Base-by-base conservation (phyloP, 148 eudicot species). In the Nyssa sinensis region DNA sequence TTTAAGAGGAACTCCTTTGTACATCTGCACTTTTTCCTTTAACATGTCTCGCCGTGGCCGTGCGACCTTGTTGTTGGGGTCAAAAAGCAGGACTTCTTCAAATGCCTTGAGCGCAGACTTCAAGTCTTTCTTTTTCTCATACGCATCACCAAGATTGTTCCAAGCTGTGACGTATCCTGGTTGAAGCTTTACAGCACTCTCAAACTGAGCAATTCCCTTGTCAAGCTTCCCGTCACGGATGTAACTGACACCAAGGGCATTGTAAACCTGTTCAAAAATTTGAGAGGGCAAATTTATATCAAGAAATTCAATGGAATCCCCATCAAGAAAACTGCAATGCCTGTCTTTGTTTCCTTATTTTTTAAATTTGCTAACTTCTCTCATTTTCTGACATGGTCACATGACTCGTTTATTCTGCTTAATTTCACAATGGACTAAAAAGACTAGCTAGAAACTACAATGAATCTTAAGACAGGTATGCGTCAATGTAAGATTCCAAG, bases 101-200 rank as follows among this genome's bases (percentile, higher is more conserved):
- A 94, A 94, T 2, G 97, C 97, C 81, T 73, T 88, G n/a, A 94
- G 89, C 49, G 98, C 98, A 5, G 87, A 72, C 39, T 83, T 90
- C n/a, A 84, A 79, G 53, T 94, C 97, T 61, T 94, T 90, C 77
- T 90, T 86, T 81, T 88, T 74, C 78, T 94, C 98, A 61, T 87
- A 94, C 23, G 97, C 98, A 60, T 94, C 97, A 41, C 98, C 98
- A 2, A 93, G 88, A 85, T 93, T 93, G 86, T 93, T 93, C 98
- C 98, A 91, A 34, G 98, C 98, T 0, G 93, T 93, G 16, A 93
- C 94, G 63, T 93, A 93, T 7, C 98, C 98, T 3, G 98, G 98
- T 81, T 93, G 98, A 51, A 91, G 81, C 84, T 89, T 93, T 64
- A 93, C 96, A 1, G 96, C 98, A 19, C 72, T 86, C 80, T 91